A percentile compares a stretch with the other conserved stretches of the same genome.
Evolutionary conservation across 305 asterid genomes (phyloP).

Genomic region (Fraxinus platypoda): DNA sequence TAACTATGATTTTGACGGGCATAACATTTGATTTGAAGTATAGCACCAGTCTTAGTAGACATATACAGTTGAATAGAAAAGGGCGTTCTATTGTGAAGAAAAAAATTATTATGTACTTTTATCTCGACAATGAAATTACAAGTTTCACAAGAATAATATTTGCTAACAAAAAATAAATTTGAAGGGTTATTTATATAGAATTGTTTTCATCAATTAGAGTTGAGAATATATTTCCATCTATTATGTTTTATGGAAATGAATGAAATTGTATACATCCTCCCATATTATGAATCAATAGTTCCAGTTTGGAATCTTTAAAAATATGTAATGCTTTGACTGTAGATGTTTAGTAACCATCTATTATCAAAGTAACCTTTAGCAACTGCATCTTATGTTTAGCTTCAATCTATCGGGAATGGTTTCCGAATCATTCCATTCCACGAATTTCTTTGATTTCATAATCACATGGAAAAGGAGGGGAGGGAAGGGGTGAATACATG

Average conservation of each 20-base stretch:
- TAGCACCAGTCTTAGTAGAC: neutral
- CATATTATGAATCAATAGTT: neutral
- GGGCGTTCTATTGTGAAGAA: neutral
- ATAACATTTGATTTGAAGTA: neutral
- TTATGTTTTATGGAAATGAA: neutral
- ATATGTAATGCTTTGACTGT: neutral
- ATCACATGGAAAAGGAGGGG: neutral
- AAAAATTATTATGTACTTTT: neutral
- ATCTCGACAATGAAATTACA: neutral
- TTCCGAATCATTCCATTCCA: neutral
- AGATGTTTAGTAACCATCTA: neutral
- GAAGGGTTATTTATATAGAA: neutral
- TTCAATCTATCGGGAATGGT: neutral
- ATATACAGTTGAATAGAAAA: neutral
- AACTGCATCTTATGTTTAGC: neutral
- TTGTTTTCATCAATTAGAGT: neutral
- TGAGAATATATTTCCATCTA: neutral
- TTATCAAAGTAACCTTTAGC: neutral
- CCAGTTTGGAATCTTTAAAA: neutral
- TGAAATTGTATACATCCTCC: neutral
- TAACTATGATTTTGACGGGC: slow-evolving; percentile 19
- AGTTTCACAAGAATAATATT: neutral
- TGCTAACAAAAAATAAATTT: neutral
- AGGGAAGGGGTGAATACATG: neutral
- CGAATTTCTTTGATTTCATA: neutral